Evolutionary conservation across 495 filamentous ascomycete genomes (phyloP).

Genomic region (Penicillium riverlandense): DNA sequence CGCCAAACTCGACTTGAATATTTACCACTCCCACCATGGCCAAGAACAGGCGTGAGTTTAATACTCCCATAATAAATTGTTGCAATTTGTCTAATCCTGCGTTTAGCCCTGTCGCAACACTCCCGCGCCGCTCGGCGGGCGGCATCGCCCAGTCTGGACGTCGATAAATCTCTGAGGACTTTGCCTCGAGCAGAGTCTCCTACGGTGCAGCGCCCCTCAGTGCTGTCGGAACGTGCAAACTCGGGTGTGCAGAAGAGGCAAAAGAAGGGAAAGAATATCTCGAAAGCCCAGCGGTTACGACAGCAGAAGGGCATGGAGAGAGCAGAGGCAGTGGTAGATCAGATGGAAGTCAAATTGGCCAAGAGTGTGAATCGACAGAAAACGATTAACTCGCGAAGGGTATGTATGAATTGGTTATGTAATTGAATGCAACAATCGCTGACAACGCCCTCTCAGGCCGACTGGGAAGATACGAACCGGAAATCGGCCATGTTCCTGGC

Average conservation of each 20-base stretch:
- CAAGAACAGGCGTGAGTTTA: constrained; percentile 36
- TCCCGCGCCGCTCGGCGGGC: constrained; percentile 70
- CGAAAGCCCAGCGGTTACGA: constrained; percentile 56
- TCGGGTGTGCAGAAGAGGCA: constrained; percentile 64
- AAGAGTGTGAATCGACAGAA: constrained; percentile 56
- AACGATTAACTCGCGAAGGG: constrained; percentile 42
- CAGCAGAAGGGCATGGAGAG: constrained; percentile 67
- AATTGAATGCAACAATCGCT: constrained; percentile 5
- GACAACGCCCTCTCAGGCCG: constrained; percentile 21
- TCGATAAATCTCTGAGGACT: constrained; percentile 67
- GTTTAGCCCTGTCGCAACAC: constrained; percentile 44
- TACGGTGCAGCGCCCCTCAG: constrained; percentile 44
- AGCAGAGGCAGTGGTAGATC: constrained; percentile 64
- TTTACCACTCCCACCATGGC: constrained; percentile 39
- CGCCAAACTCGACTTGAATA: constrained; percentile 18
- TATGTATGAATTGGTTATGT: constrained; percentile 12
- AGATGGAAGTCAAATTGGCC: constrained; percentile 59
- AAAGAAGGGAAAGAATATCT: constrained; percentile 50
- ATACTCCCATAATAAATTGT: not conserved
- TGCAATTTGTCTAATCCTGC: constrained; percentile 9
- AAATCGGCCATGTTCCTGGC: constrained; percentile 23
- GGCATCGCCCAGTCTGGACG: constrained; percentile 61
- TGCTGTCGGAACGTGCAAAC: constrained; percentile 50
- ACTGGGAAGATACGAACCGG: constrained; percentile 37
- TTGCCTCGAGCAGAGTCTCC: constrained; percentile 49